These are phyloP conservation scores for Aspergillus tanneri DNA, from an alignment of 2,329 filamentous ascomycete species.

Conservation along the genomic window DNA sequence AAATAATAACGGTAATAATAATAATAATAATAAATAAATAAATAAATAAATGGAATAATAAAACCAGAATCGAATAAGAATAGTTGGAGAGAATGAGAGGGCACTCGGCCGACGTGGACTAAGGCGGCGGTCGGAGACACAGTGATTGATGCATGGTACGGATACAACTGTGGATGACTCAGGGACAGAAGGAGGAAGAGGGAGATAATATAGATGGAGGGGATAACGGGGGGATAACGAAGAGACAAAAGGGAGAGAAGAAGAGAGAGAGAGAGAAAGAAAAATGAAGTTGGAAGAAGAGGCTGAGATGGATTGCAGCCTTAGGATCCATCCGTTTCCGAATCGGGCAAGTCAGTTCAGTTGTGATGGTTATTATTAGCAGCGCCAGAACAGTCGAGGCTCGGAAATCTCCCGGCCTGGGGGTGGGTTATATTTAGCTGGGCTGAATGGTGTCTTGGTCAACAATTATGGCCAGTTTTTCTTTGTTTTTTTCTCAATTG, in stretches of 20 bases:
- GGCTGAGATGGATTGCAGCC: constrained; percentile 5
- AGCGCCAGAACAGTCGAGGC: no score
- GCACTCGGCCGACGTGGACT: constrained; percentile 25
- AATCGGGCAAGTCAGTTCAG: background rate
- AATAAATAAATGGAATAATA: constrained; percentile 1
- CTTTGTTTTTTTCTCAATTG: background rate
- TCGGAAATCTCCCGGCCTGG: background rate
- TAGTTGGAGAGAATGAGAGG: constrained; percentile 9
- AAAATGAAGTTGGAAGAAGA: constrained; percentile 7
- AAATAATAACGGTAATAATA: constrained; percentile 1
- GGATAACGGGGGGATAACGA: constrained; percentile 2
- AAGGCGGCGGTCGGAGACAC: constrained; percentile 33
- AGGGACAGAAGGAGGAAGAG: constrained; percentile 8
- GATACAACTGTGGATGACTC: constrained; percentile 11
- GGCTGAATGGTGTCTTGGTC: background rate
- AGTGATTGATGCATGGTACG: constrained; percentile 35
- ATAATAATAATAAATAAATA: background rate
- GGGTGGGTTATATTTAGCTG: background rate
- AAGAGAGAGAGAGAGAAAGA: constrained; percentile 9
- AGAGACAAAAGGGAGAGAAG: constrained; percentile 3
- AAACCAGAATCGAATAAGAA: constrained; percentile 5
- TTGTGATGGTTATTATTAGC: background rate
- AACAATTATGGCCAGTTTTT: background rate
- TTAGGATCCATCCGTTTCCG: background rate
- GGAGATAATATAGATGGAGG: constrained; percentile 1